Evolutionary conservation across 345 rosid genomes (phyloP).

Genomic region (Heritiera littoralis): DNA sequence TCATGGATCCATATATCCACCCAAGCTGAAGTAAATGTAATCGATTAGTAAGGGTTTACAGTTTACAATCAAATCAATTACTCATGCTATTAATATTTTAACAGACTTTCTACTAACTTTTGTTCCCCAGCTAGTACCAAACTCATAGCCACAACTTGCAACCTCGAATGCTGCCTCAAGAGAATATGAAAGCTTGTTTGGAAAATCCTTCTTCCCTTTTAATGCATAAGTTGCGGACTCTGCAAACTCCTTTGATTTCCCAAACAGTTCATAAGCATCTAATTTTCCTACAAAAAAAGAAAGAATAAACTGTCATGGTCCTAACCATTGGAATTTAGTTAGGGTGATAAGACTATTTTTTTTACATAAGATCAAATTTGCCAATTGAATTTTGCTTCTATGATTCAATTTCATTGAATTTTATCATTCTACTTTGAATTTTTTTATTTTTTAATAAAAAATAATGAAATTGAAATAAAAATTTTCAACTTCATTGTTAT

Average conservation of each 20-base stretch:
- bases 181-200: slow-evolving; percentile 11
- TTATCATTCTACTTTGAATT: too few species aligned
- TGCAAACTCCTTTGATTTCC: slow-evolving; percentile 47
- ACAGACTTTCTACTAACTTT: slow-evolving; percentile 27
- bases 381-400: too few species aligned
- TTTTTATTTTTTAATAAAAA: too few species aligned
- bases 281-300: slow-evolving; percentile 23
- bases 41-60: neutral
- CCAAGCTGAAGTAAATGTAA: slow-evolving; percentile 41
- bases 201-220: slow-evolving; percentile 32
- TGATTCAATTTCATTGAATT: too few species aligned
- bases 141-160: slow-evolving; percentile 48
- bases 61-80: neutral
- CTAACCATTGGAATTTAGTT: neutral
- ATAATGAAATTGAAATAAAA: too few species aligned
- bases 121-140: slow-evolving; percentile 55
- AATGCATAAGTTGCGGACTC: slow-evolving; percentile 45
- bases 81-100: neutral
- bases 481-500: too few species aligned
- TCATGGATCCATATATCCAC: slow-evolving; percentile 59
- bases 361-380: too few species aligned
- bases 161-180: slow-evolving; percentile 47
- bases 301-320: neutral
- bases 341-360: neutral
- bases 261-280: slow-evolving; percentile 33